These are phyloP conservation scores for Triglochin maritima DNA, from an alignment of 106 monocot species.

Conservation along the genomic window DNA sequence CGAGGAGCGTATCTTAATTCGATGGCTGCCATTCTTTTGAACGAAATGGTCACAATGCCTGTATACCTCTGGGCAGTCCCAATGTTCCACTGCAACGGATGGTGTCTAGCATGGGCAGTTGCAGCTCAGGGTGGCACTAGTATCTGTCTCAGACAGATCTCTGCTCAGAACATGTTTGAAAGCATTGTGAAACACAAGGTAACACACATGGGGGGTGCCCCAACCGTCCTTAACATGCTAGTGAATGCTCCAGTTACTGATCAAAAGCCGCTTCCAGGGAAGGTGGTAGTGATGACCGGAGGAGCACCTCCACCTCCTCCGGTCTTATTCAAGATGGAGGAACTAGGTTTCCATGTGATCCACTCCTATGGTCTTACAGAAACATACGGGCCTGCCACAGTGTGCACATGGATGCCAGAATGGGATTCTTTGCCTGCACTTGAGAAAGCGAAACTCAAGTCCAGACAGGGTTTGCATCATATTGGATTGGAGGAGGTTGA, in stretches of 20 bases:
- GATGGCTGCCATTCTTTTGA: slow-evolving; percentile 34
- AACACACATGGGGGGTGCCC: slow-evolving; percentile 63
- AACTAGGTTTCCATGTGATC: slow-evolving; percentile 42
- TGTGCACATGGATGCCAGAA: slow-evolving; percentile 53
- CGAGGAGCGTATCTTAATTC: slow-evolving; percentile 55
- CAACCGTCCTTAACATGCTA: slow-evolving; percentile 57
- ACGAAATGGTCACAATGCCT: slow-evolving; percentile 36
- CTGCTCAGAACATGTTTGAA: slow-evolving; percentile 35
- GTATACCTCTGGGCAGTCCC: slow-evolving; percentile 67
- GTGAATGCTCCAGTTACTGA: slow-evolving; percentile 20
- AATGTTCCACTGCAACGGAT: slow-evolving; percentile 85
- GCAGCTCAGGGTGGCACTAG: slow-evolving; percentile 75
- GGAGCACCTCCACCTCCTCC: slow-evolving; percentile 51
- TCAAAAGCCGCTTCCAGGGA: slow-evolving; percentile 22
- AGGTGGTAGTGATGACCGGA: slow-evolving; percentile 37
- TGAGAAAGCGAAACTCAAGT: slow-evolving; percentile 42
- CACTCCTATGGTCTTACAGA: slow-evolving; percentile 71
- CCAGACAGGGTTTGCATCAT: slow-evolving; percentile 52
- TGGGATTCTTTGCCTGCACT: slow-evolving; percentile 40
- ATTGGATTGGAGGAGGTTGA: slow-evolving; percentile 46
- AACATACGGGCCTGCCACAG: slow-evolving; percentile 44
- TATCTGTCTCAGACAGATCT: slow-evolving; percentile 46
- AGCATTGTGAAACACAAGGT: slow-evolving; percentile 27
- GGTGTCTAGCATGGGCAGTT: slow-evolving; percentile 58
- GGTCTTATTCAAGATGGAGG: slow-evolving; percentile 48